Conservation (phyloP, 2,329 filamentous ascomycete genomes). For the Nemania sp. region DNA sequence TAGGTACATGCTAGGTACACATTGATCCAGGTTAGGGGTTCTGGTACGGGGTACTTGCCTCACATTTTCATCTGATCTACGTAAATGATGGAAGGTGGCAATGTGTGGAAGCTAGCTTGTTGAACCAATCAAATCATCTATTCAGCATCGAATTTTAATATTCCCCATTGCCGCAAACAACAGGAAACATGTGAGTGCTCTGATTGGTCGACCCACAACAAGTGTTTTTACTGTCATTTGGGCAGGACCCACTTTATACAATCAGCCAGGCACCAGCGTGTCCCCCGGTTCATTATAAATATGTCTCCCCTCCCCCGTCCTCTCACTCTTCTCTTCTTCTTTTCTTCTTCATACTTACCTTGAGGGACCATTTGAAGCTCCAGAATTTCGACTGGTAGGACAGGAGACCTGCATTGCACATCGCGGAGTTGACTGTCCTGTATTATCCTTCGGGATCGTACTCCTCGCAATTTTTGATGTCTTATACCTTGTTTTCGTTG, state of each 20-base stretch:
- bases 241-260: constrained; percentile 29
- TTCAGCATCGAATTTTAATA: constrained; percentile 6
- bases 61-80: not conserved
- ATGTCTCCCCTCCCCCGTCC: constrained; percentile 16
- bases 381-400: constrained; percentile 57
- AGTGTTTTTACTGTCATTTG: not conserved
- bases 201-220: constrained; percentile 30
- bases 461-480: constrained; percentile 64
- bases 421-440: constrained; percentile 61
- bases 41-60: not conserved
- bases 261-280: constrained; percentile 37
- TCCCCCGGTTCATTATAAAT: constrained; percentile 41
- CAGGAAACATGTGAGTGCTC: not conserved
- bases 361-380: constrained; percentile 58
- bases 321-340: constrained; percentile 47
- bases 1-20: too few relatives aligned
- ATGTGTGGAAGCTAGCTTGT: not conserved
- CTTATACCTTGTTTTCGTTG: constrained; percentile 56
- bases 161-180: constrained; percentile 1
- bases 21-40: too few relatives aligned
- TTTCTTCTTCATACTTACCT: constrained; percentile 66
- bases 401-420: constrained; percentile 66
- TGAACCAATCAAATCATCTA: constrained; percentile 24
- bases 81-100: not conserved
- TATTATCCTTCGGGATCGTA: constrained; percentile 66